Percentiles rank a stretch among this genome's conserved stretches.
Evolutionary conservation across 768 basidiomycete genomes (phyloP).

Genomic region (Auriculariales sp.): DNA sequence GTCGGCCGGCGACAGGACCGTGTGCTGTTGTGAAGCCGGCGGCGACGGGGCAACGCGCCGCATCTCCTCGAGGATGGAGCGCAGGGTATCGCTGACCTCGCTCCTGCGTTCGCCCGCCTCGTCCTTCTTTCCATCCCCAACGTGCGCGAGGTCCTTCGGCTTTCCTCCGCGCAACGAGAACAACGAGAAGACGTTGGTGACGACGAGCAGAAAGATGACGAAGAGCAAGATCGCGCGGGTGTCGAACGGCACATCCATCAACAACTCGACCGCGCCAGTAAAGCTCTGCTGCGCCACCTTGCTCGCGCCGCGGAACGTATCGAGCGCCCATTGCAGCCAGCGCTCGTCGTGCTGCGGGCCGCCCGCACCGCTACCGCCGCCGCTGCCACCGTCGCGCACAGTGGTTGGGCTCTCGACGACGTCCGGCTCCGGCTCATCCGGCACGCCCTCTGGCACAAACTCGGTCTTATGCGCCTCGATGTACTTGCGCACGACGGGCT

Average conservation of each 20-base stretch:
- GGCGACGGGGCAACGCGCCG: constrained; percentile 4
- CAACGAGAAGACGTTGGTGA: constrained; percentile 59
- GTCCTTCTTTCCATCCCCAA: constrained; percentile 35
- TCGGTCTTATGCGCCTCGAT: constrained; percentile 82
- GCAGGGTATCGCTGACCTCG: constrained; percentile 52
- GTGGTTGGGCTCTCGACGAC: constrained; percentile 25
- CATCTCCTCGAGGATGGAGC: constrained; percentile 15
- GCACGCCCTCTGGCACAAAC: constrained; percentile 74
- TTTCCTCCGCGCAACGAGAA: constrained; percentile 32
- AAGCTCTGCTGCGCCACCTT: constrained; percentile 59
- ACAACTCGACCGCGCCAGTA: constrained; percentile 57
- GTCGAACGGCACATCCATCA: constrained; percentile 66
- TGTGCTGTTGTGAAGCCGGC: constrained; percentile 1
- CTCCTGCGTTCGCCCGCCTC: constrained; percentile 68
- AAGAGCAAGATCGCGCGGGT: constrained; percentile 53
- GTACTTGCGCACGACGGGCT: constrained; percentile 73
- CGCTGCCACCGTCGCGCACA: constrained; percentile 10
- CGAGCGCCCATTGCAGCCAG: constrained; percentile 77
- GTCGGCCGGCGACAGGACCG: constrained; percentile 6
- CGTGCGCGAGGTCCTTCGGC: constrained; percentile 23
- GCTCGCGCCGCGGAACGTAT: constrained; percentile 66
- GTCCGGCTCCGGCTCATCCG: constrained; percentile 29
- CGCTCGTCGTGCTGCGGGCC: constrained; percentile 57
- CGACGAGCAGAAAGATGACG: constrained; percentile 54
- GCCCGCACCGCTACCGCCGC: constrained; percentile 6